phyloP scores from a whole-genome alignment of 2,329 filamentous ascomycete species.

The Nothophaeocryptopus gaeumannii region DNA sequence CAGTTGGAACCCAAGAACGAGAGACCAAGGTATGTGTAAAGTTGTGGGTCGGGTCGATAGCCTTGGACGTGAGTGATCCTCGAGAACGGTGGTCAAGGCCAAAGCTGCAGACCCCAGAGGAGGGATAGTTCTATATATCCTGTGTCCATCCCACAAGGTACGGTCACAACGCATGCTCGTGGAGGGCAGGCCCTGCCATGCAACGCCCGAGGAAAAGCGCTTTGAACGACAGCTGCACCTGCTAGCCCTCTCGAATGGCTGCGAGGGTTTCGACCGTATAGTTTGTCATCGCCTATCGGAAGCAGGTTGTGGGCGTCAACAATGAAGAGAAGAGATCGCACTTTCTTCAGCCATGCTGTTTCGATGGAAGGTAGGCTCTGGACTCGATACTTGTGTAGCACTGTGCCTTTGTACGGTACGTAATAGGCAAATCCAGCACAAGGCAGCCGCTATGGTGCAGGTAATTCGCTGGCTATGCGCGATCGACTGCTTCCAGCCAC shows the following conservation, averaged over 20 bases:
- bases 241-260: constrained; percentile 2
- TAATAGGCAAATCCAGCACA: constrained; percentile 8
- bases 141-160: constrained; percentile 13
- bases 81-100: constrained; percentile 6
- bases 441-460: no score
- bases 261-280: not conserved
- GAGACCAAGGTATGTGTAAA: not conserved
- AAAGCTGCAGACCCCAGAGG: constrained; percentile 13
- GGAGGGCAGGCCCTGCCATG: constrained; percentile 13
- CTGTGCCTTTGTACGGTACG: constrained; percentile 5
- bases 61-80: constrained; percentile 1
- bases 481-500: not conserved
- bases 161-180: constrained; percentile 11
- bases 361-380: not conserved
- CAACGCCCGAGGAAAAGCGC: constrained; percentile 16
- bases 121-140: constrained; percentile 22
- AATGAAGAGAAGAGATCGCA: not conserved
- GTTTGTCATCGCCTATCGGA: constrained; percentile 5
- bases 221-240: constrained; percentile 8
- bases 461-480: not conserved
- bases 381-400: constrained; percentile 2
- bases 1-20: constrained; percentile 1
- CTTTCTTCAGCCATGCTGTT: constrained; percentile 3
- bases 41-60: not conserved
- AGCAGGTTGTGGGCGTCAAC: not conserved